Evolutionary conservation across 306 rosid genomes (phyloP).

Genomic region (Hippophae rhamnoides): DNA sequence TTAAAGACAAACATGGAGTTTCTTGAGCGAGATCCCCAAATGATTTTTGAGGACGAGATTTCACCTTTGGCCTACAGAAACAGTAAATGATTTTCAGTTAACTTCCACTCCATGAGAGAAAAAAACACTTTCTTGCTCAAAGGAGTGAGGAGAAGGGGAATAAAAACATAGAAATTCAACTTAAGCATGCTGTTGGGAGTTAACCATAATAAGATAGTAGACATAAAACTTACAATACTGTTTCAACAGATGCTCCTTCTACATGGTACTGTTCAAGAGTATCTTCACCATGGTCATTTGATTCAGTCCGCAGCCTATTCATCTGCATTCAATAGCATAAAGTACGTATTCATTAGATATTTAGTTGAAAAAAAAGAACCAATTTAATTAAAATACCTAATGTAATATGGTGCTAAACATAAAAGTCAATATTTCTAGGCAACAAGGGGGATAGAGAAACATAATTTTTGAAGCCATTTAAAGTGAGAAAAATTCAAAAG

Average conservation of each 20-base stretch:
- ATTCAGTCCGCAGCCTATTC: constrained; percentile 60
- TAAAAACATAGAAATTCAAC: constrained; percentile 1
- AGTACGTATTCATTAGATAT: constrained; percentile 11
- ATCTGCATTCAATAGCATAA: constrained; percentile 39
- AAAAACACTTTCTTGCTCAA: neutral
- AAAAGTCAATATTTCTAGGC: neutral
- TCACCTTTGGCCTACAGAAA: constrained; percentile 65
- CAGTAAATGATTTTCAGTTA: constrained; percentile 18
- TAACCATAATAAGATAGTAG: neutral
- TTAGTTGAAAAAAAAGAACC: neutral
- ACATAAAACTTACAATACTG: constrained; percentile 59
- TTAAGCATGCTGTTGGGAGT: constrained; percentile 3
- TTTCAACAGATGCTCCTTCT: constrained; percentile 92
- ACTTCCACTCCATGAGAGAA: constrained; percentile 1
- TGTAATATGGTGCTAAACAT: neutral
- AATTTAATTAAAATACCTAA: neutral
- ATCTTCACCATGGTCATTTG: constrained; percentile 51
- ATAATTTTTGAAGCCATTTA: too few species aligned
- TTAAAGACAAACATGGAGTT: constrained; percentile 64
- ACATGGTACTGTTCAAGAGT: constrained; percentile 65
- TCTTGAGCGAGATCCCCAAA: constrained; percentile 55
- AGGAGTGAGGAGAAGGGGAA: constrained; percentile 2
- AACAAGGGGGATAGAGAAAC: too few species aligned
- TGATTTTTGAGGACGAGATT: constrained; percentile 82
- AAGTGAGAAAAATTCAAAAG: too few species aligned